Base-by-base conservation (phyloP, 2,329 filamentous ascomycete species). In the Fusarium staphyleae region DNA sequence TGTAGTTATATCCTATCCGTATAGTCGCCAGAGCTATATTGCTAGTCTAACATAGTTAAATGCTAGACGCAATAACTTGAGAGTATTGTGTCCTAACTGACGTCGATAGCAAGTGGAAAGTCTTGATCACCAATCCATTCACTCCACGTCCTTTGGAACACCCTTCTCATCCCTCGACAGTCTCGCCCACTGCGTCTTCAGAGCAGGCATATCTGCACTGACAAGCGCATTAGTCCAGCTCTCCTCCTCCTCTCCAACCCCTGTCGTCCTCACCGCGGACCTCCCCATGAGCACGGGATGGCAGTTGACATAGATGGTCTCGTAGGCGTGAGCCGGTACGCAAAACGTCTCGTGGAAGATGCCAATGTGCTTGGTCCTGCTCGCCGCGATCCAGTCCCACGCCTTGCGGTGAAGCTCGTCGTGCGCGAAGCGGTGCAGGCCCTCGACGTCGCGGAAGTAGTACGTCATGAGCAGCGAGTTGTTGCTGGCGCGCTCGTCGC, bases 341-440 rank as follows among this genome's bases (percentile, higher is more conserved):
- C 74, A 69, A 57, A 80, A 84, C 0, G 77, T 75, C 74, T 86
- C 83, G 63, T 86, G 83, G 54, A 74, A 84, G 57, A 85, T 78
- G 5, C 75, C 75, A 18, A 85, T 62, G 55, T 81, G 73, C 19
- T 65, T 60, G 33, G 70, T 55, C 19, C 74, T 63, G 36, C 65
- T 66, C 43, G 64, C 67, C 47, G 75, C 73, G 67, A 77, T 81
- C 77, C 77, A 84, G 39, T 79, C 74, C 81, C 80, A 82, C 0
- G 69, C 77, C 30, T 74, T 66, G 11, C 77, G 74, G 62, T 86
- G 83, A 8, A 77, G 48, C 6, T 72, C 63, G 37, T 74, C 74
- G 44, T 83, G 78, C 1, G 83, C 82, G 57, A 82, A 86, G 13
- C 67, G 69, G 63, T 85, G 77, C 13, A 86, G 64, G 12, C 75